phyloP scores from a whole-genome alignment of 306 rosid species.

The Albizia julibrissin region DNA sequence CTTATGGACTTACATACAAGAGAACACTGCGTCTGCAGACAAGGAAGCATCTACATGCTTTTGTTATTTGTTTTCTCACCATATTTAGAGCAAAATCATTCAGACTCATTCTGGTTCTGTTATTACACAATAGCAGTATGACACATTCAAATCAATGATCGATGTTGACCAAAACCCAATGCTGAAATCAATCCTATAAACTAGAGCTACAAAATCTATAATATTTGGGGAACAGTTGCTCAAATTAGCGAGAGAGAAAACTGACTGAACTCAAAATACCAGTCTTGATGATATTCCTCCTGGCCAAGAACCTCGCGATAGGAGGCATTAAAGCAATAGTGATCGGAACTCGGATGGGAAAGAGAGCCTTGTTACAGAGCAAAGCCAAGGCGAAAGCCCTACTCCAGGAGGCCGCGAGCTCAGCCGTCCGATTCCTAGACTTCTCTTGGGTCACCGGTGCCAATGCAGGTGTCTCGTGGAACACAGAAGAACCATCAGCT shows the following conservation, averaged over 20 bases:
- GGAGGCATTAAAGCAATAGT: slow-evolving; percentile 91
- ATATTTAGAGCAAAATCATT: no score
- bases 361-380: slow-evolving; percentile 87
- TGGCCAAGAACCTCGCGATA: slow-evolving; percentile 70
- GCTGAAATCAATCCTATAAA: no score
- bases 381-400: slow-evolving; percentile 81
- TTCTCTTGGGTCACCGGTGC: slow-evolving; percentile 15
- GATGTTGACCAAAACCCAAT: no score
- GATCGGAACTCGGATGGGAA: slow-evolving; percentile 83
- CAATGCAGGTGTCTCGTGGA: slow-evolving; percentile 23
- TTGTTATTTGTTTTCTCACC: no score
- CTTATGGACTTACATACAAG: no score
- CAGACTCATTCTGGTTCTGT: no score
- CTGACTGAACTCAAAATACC: slow-evolving; percentile 40
- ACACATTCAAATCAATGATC: no score
- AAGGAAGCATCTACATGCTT: no score
- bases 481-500: slow-evolving; percentile 26
- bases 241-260: not conserved
- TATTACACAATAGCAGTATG: no score
- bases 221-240: no score
- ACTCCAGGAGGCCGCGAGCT: slow-evolving; percentile 74
- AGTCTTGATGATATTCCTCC: slow-evolving; percentile 68
- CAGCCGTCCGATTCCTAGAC: slow-evolving; percentile 70
- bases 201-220: no score
- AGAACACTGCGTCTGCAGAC: no score